Base-by-base conservation (phyloP, 2,329 filamentous ascomycete genomes). In the Helicocarpus griseus region DNA sequence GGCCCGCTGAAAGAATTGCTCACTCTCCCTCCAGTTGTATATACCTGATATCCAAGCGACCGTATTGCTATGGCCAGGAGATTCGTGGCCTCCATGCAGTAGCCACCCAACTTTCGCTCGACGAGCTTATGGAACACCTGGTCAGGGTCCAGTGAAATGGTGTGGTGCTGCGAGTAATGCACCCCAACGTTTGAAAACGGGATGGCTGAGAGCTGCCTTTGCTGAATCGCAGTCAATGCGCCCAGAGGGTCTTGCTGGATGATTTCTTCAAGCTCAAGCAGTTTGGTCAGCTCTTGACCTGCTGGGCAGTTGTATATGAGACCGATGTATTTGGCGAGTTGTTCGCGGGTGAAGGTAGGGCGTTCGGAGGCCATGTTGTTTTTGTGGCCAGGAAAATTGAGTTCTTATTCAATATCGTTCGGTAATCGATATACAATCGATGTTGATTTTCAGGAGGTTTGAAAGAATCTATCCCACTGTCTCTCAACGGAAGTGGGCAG, bases 1-100 rank as follows among this genome's bases (percentile, higher is more conserved):
- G 54, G 69, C 31, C 63, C 64, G 1, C 75, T 55, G 53, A 63
- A 53, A 53, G 58, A 60, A 26, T 58, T 56, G 53, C 65, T 69
- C 21, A 75, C 68, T 39, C 78, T 68, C 0, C 73, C 82, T 2
- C 80, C 82, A 0, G 75, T 73, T 0, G 76, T 71, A 60, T 82
- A 83, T 0, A 78, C 73, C 7, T 60, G 54, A 52, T 74, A 82
- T 0, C 78, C 78, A 33, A 82, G 58, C 0, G 71, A 75, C 39
- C 71, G 67, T 43, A 82, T 60, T 11, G 81, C 65, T 3, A 70
- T 72, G 5, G 70, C 73, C 53, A 82, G 76, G 29, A 82, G 64
- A 3, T 66, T 63, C 43, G 80, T 80, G 56, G 75, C 79, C 62
- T 82, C 79, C 77, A 82, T 80, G 60, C 79, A 82, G 54, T 81